Evolutionary conservation across 1,284 basidiomycete genomes (phyloP).

Genomic region (Rhizoctonia solani): DNA sequence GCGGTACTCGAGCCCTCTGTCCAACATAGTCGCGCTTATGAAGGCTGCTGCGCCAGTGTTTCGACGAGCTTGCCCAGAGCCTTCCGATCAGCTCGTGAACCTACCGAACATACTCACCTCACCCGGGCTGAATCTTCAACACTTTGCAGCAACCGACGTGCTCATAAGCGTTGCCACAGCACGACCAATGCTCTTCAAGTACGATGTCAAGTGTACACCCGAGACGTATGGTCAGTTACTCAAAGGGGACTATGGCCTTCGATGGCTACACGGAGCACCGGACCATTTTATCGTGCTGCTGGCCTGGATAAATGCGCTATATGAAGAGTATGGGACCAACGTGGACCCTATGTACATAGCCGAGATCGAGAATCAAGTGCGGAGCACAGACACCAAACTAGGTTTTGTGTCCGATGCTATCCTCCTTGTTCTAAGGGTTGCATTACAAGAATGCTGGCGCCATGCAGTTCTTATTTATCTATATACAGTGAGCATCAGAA

Average conservation of each 20-base stretch:
- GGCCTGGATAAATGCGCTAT: slow-evolving; percentile 13
- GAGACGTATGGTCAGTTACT: background rate
- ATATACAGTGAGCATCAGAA: background rate
- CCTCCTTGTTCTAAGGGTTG: slow-evolving; percentile 1
- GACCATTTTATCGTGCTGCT: slow-evolving; percentile 12
- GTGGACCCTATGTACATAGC: slow-evolving; percentile 6
- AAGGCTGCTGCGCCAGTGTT: background rate
- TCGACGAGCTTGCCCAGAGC: background rate
- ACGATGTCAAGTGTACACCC: background rate
- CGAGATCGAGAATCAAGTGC: slow-evolving; percentile 1
- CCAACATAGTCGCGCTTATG: background rate
- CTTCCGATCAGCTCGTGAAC: background rate
- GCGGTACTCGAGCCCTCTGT: background rate
- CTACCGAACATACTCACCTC: background rate
- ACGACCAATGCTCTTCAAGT: background rate
- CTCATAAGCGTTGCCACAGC: background rate
- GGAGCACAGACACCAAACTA: background rate
- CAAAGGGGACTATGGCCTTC: background rate
- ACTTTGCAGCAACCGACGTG: background rate
- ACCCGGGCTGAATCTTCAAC: background rate
- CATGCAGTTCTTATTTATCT: slow-evolving; percentile 22
- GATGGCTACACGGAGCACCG: slow-evolving; percentile 26
- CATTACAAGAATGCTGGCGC: slow-evolving; percentile 19
- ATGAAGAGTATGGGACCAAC: slow-evolving; percentile 20
- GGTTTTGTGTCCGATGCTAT: background rate